Percentiles rank a stretch among this genome's conserved stretches.
phyloP scores from a whole-genome alignment of 768 basidiomycete genomes.

The Suillus fuscotomentosus region DNA sequence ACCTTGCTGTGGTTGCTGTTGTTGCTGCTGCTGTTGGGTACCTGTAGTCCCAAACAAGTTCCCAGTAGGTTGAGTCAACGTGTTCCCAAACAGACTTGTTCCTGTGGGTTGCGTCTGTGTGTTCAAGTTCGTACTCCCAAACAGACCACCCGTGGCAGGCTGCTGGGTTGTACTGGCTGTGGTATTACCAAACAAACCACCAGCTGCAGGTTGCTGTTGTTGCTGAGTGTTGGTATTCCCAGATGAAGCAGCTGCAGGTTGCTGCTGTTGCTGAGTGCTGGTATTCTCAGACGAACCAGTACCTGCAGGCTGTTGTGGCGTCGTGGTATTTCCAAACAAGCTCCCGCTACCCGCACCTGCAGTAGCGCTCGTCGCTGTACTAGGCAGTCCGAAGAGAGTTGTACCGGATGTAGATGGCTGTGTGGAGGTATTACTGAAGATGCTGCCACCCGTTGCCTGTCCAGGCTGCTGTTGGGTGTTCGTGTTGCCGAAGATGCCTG shows the following conservation, averaged over 20 bases:
- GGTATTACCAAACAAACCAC: slow-evolving; percentile 23
- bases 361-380: background rate
- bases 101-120: slow-evolving; percentile 4
- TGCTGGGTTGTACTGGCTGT: slow-evolving; percentile 13
- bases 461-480: slow-evolving; percentile 8
- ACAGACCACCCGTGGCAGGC: slow-evolving; percentile 16
- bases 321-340: slow-evolving; percentile 10
- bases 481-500: slow-evolving; percentile 8
- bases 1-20: slow-evolving; percentile 8
- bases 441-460: slow-evolving; percentile 16
- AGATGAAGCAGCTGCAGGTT: slow-evolving; percentile 22
- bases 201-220: slow-evolving; percentile 20
- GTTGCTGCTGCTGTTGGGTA: slow-evolving; percentile 12
- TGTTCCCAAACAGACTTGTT: slow-evolving; percentile 21
- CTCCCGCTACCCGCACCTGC: slow-evolving; percentile 5
- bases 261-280: slow-evolving; percentile 14
- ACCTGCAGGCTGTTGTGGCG: slow-evolving; percentile 11
- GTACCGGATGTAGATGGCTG: slow-evolving; percentile 18
- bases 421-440: slow-evolving; percentile 19
- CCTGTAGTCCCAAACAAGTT: slow-evolving; percentile 18
- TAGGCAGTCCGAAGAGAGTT: background rate
- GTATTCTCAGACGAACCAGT: slow-evolving; percentile 16
- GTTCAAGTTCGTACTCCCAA: slow-evolving; percentile 12
- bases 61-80: slow-evolving; percentile 12
- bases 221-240: slow-evolving; percentile 11